Evolutionary conservation across 805 yeast species (phyloP), one percentile per base, ranked within the genome.

Genomic region (Candida multigemmis): DNA sequence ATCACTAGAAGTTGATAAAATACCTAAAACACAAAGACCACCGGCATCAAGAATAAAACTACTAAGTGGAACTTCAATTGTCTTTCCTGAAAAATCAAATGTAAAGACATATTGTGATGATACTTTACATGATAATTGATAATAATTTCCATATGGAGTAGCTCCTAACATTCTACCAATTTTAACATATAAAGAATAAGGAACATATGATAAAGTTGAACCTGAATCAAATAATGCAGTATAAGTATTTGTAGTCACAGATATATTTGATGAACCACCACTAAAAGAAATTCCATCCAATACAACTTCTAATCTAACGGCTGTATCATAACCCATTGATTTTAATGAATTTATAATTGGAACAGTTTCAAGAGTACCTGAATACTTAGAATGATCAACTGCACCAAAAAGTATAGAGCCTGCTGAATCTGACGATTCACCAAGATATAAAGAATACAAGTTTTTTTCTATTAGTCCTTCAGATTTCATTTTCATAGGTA

Each of bases 51-150:
- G 21, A 4, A 56, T 31, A 39, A 58, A 39, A 30, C 52, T 46
- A 5, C 34, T 47, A 39, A 46, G 42, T 16, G 83, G 78, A 6
- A 69, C 72, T 10, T 56, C 44, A 31, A 79, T 70, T 7, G 47
- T 41, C n/a, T 61, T 46, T 5, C 84, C 86, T 33, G 74, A 72
- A 51, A 80, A 74, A 38, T 68, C 55, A 38, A 72, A 72, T 21
- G 56, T 54, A 7, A 72, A n/a, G n/a, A 34, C 7, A 34, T 27
- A 19, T 36, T 51, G 39, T 33, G 30, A 13, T 21, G 22, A 19
- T 33, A 21, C 25, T 31, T 35, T 12, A 33, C 26, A 16, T 42
- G 33, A 46, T 86, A 79, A 4, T 46, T 46, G 36, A 69, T 43
- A 16, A 42, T 74, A 78, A 23, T 62, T 65, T 1, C 71, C 74